Percentiles rank a stretch among this genome's conserved stretches.
Conservation (phyloP, 1,284 basidiomycete genomes). For the Heterobasidion irregulare region DNA sequence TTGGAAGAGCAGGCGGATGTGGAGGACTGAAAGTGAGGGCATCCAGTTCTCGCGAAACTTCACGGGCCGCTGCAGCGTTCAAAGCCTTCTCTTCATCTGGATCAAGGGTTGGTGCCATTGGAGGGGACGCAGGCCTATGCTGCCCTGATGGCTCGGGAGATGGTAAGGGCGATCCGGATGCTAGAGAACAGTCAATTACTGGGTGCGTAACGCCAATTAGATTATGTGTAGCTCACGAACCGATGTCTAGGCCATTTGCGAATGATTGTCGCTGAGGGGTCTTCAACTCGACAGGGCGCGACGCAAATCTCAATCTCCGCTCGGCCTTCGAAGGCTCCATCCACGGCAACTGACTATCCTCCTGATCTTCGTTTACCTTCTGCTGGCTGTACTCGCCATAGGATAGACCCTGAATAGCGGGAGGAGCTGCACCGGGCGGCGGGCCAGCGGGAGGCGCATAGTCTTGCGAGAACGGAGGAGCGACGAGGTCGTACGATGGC, state of each 20-base stretch:
- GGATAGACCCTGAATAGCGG: too few species aligned
- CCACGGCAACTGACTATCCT: too few species aligned
- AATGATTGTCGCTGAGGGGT: slow-evolving; percentile 17
- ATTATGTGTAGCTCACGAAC: too few species aligned
- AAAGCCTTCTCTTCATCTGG: slow-evolving; percentile 31
- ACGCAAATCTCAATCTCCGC: too few species aligned
- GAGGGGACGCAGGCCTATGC: not conserved
- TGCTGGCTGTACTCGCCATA: too few species aligned
- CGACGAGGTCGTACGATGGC: slow-evolving; percentile 4
- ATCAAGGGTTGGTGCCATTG: slow-evolving; percentile 19
- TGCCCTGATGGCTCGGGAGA: not conserved
- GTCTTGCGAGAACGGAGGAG: not conserved
- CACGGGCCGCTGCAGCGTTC: slow-evolving; percentile 58
- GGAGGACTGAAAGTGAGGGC: slow-evolving; percentile 38
- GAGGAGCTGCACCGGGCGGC: slow-evolving; percentile 7
- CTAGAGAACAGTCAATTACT: too few species aligned
- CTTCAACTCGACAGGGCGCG: slow-evolving; percentile 13
- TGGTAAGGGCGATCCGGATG: too few species aligned
- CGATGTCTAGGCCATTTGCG: too few species aligned
- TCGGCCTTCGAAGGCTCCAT: too few species aligned
- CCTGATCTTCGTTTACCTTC: too few species aligned
- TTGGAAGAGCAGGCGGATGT: slow-evolving; percentile 9
- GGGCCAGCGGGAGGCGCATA: slow-evolving; percentile 3
- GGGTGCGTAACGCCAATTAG: too few species aligned
- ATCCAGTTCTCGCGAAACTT: slow-evolving; percentile 57